Conservation (phyloP, 1,284 basidiomycete species). For the Fomitopsis pinicola region DNA sequence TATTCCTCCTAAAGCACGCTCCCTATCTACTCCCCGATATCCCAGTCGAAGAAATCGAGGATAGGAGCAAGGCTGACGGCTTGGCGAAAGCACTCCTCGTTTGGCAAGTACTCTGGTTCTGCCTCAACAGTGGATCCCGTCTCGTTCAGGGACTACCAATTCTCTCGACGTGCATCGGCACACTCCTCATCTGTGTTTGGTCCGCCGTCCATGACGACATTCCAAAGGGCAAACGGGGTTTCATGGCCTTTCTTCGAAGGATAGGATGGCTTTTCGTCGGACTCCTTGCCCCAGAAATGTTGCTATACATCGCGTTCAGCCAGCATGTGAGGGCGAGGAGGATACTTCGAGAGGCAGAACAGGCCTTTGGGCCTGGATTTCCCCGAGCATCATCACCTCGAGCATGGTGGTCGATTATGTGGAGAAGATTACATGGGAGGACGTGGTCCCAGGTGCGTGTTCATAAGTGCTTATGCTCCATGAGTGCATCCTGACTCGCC, state of each 20-base stretch:
- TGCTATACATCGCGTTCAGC: neutral
- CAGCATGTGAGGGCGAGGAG: neutral
- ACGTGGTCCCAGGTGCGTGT: no score
- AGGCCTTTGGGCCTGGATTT: neutral
- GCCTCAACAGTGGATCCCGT: constrained; percentile 18
- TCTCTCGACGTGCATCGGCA: neutral
- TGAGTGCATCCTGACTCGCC: no score
- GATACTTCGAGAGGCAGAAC: neutral
- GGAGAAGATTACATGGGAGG: no score
- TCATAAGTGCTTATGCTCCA: no score
- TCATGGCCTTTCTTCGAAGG: neutral
- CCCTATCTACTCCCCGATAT: constrained; percentile 13
- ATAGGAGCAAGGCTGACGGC: constrained; percentile 21
- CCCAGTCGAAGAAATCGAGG: constrained; percentile 14
- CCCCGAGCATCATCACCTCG: no score
- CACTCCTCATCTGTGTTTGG: constrained; percentile 4
- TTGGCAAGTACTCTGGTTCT: constrained; percentile 24
- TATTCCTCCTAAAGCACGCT: constrained; percentile 12
- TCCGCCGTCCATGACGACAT: constrained; percentile 4
- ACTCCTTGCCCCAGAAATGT: neutral
- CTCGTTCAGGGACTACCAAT: constrained; percentile 10
- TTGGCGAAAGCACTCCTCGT: constrained; percentile 19
- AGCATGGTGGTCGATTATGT: no score
- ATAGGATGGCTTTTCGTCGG: constrained; percentile 2
- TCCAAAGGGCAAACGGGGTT: neutral